Conservation (phyloP, 2,329 filamentous ascomycete species). For the Periconia digitata region DNA sequence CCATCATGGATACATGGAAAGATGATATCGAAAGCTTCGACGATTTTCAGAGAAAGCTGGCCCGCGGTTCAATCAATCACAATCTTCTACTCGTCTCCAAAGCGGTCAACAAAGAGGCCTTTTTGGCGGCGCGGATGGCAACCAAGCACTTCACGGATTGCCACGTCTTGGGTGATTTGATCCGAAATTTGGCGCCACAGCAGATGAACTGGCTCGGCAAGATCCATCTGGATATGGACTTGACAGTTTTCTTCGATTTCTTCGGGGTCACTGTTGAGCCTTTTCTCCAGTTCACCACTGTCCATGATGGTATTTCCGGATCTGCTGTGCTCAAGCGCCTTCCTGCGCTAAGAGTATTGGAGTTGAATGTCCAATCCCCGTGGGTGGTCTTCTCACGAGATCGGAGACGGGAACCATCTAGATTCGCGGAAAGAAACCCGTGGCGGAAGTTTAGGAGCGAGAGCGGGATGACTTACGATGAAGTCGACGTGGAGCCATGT, state of each 20-base stretch:
- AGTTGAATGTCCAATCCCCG: neutral
- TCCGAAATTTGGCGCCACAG: neutral
- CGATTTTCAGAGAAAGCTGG: no score
- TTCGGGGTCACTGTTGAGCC: neutral
- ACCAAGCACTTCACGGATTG: neutral
- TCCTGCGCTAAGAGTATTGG: neutral
- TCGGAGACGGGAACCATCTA: no score
- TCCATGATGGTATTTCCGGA: no score
- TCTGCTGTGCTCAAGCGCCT: no score
- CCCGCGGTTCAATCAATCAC: neutral
- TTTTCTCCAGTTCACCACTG: neutral
- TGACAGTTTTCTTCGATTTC: neutral
- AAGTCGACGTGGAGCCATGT: neutral
- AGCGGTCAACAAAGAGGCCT: neutral
- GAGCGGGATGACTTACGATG: neutral
- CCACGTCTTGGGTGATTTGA: neutral
- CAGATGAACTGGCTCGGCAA: neutral
- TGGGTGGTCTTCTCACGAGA: neutral
- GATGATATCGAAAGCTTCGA: neutral
- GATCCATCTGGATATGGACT: neutral
- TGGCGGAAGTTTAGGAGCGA: neutral
- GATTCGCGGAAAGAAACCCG: neutral
- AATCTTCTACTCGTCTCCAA: neutral
- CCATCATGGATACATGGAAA: neutral
- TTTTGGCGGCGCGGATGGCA: no score